Evolutionary conservation across 1,284 basidiomycete species (phyloP), one percentile per base, ranked within the genome.

Genomic region (Ustilago loliicola): DNA sequence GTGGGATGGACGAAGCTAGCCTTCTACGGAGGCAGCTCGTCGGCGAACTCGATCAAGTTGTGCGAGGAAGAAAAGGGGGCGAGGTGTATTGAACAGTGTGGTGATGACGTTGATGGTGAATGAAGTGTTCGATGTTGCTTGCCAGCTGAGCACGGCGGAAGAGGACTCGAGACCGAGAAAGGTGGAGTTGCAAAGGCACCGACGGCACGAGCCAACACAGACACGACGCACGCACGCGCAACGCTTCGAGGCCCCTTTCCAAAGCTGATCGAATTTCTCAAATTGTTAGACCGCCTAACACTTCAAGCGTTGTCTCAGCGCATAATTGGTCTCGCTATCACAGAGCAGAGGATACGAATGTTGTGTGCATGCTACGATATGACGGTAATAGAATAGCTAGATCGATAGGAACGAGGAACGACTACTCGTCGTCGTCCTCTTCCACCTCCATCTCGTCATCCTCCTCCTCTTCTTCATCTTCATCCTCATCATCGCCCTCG

Each of bases 341-440:
- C 9, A 36, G 34, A 36, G n/a, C n/a, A n/a, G n/a, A n/a, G n/a
- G n/a, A n/a, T n/a, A n/a, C n/a, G n/a, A n/a, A n/a, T n/a, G 15
- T 36, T 36, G 10, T 36, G 34, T 15, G 15, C 34, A 36, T 36
- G 15, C 34, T 9, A 36, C 15, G 15, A 2, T 36, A 36, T 9
- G 15, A 36, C 9, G 42, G 42, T 21, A 11, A 45, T 1, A 21
- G 17, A 45, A 9, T 19, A 21, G 21, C 21, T 45, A 21, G 19
- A 21, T 45, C 6, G 17, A 19, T 17, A 6, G 42, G n/a, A 45
- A 21, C 19, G 7, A 21, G 21, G 61, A 25, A 29, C 34, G 5
- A 36, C 48, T n/a, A 71, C 58, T 76, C 73, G 58, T 76, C 68
- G 40, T 77, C 68, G 42, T 76, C 73, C 32, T 70, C 66, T 13